Conservation (phyloP, 768 basidiomycete species). For the Leccinum boreale region DNA sequence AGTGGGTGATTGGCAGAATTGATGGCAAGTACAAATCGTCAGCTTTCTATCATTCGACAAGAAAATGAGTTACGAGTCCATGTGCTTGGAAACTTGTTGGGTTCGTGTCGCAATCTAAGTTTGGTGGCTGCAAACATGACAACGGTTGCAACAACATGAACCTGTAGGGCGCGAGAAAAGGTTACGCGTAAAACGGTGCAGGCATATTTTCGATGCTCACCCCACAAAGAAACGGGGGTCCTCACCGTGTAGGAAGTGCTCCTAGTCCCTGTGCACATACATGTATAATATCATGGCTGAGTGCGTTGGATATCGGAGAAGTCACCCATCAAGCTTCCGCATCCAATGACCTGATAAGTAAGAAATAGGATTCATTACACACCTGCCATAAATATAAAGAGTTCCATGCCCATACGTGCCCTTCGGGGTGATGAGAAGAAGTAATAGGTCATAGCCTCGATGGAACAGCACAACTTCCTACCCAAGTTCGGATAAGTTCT, state of each 20-base stretch:
- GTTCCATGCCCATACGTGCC: slow-evolving; percentile 46
- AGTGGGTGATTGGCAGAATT: too few species aligned
- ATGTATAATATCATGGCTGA: slow-evolving; percentile 21
- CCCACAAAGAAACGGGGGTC: slow-evolving; percentile 50
- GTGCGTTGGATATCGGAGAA: neutral
- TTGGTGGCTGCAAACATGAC: slow-evolving; percentile 11
- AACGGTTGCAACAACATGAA: slow-evolving; percentile 12
- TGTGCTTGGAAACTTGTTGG: too few species aligned
- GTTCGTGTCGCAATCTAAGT: slow-evolving; percentile 1
- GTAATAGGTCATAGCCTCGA: neutral
- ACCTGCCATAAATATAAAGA: slow-evolving; percentile 45
- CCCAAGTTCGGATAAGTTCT: slow-evolving; percentile 49
- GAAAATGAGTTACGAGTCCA: too few species aligned
- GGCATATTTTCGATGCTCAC: slow-evolving; percentile 13
- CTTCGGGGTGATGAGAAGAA: slow-evolving; percentile 7
- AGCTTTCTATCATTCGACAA: too few species aligned
- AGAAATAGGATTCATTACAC: slow-evolving; percentile 2
- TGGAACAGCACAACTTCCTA: slow-evolving; percentile 7
- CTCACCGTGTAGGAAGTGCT: slow-evolving; percentile 54
- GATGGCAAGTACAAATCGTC: too few species aligned
- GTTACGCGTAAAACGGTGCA: neutral
- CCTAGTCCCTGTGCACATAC: slow-evolving; percentile 43
- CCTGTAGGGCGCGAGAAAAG: slow-evolving; percentile 4
- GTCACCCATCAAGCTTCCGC: slow-evolving; percentile 23
- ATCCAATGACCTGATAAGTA: slow-evolving; percentile 9